These are phyloP conservation scores for Penicillium sp. DNA, from an alignment of 2,329 filamentous ascomycete species.

Conservation along the genomic window DNA sequence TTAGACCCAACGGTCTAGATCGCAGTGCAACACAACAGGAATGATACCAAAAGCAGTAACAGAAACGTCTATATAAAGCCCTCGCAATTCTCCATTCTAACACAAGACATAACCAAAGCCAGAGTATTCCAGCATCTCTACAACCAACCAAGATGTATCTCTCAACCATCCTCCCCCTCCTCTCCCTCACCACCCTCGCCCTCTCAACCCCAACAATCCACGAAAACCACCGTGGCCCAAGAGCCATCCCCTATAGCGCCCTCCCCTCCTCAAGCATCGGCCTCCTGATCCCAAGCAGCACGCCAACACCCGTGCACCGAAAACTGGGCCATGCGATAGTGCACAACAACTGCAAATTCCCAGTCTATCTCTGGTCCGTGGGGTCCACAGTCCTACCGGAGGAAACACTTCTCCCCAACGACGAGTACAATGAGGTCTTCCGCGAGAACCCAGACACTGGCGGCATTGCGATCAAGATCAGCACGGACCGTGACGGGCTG, in stretches of 20 bases:
- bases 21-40: background rate
- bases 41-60: background rate
- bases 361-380: conserved; percentile 40
- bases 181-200: conserved; percentile 7
- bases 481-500: conserved; percentile 32
- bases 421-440: conserved; percentile 35
- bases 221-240: background rate
- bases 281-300: background rate
- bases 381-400: conserved; percentile 23
- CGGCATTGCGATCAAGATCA: conserved; percentile 44
- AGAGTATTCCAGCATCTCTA: background rate
- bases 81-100: background rate
- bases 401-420: conserved; percentile 19
- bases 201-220: conserved; percentile 3
- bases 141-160: conserved; percentile 6
- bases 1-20: background rate
- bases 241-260: background rate
- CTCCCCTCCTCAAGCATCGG: background rate
- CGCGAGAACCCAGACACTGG: conserved; percentile 32
- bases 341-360: conserved; percentile 31
- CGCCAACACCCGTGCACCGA: conserved; percentile 7
- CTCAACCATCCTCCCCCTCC: conserved; percentile 3
- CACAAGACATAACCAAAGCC: background rate
- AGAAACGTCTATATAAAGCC: background rate
- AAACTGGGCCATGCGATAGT: conserved; percentile 31